Conservation (phyloP, 139 green algal genomes). For the Closterium sp. region DNA sequence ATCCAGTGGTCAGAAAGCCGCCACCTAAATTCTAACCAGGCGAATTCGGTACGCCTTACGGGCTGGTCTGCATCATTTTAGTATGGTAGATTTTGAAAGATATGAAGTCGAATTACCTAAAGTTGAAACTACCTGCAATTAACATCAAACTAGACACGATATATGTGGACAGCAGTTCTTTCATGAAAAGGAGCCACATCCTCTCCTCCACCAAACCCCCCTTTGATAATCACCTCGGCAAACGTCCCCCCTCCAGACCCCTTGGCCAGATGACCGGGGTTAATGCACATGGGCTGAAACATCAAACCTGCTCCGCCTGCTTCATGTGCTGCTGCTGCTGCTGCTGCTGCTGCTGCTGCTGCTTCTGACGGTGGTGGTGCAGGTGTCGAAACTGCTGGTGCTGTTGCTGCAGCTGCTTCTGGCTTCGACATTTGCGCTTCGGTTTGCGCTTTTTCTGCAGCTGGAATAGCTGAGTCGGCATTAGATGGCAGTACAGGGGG, state of each 20-base stretch:
- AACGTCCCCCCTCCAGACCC: conserved; percentile 17
- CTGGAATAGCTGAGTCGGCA: background rate
- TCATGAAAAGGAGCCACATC: background rate
- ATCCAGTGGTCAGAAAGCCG: too few relatives aligned
- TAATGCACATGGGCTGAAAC: conserved; percentile 17
- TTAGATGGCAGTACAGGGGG: too few relatives aligned
- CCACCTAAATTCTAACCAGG: too few relatives aligned
- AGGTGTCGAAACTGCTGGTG: background rate
- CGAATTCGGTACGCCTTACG: too few relatives aligned
- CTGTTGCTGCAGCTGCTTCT: background rate
- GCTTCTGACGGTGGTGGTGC: background rate
- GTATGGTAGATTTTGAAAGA: too few relatives aligned
- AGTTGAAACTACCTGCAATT: background rate
- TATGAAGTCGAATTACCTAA: background rate
- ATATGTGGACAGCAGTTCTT: background rate
- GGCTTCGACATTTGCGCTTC: background rate
- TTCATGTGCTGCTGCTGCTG: background rate
- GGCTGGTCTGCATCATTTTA: too few relatives aligned
- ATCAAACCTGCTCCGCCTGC: background rate
- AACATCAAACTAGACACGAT: background rate
- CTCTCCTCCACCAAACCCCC: background rate
- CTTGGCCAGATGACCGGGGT: conserved; percentile 18
- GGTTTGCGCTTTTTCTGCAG: background rate
- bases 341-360: background rate
- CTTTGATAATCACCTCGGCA: conserved; percentile 8